These are phyloP conservation scores for Cercospora sp. DNA, from an alignment of 2,329 filamentous ascomycete genomes.

Conservation along the genomic window DNA sequence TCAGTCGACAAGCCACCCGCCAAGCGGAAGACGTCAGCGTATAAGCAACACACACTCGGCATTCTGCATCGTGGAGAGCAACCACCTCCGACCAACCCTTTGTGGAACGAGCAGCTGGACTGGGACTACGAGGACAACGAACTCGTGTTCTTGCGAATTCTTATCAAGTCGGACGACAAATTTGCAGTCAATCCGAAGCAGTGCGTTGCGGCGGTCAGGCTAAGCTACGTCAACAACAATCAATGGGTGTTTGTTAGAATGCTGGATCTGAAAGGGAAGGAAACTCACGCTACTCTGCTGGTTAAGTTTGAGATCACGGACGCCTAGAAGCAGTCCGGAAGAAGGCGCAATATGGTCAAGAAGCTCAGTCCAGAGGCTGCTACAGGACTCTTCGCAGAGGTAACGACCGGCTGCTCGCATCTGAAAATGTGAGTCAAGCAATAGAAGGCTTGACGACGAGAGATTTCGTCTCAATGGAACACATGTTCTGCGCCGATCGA, in stretches of 20 bases:
- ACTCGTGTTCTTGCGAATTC: constrained; percentile 62
- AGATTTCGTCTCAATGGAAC: not conserved
- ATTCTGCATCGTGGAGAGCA: constrained; percentile 62
- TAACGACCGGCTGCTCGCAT: not conserved
- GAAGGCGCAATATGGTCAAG: not conserved
- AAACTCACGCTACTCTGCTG: constrained; percentile 63
- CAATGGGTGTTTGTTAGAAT: constrained; percentile 66
- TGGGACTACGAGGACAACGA: constrained; percentile 70
- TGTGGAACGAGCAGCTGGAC: constrained; percentile 66
- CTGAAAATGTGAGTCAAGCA: not conserved
- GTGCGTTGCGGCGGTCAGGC: constrained; percentile 60
- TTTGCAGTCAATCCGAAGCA: constrained; percentile 64
- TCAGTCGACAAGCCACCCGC: constrained; percentile 50
- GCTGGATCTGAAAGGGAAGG: constrained; percentile 63
- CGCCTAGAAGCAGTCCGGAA: constrained; percentile 8
- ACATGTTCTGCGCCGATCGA: not conserved
- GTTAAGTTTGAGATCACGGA: constrained; percentile 61
- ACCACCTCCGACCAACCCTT: constrained; percentile 59
- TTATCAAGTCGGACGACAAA: constrained; percentile 67
- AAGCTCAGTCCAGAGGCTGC: not conserved
- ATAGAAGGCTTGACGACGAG: not conserved
- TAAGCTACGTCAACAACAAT: constrained; percentile 53
- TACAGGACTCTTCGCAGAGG: constrained; percentile 1
- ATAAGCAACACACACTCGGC: constrained; percentile 60
- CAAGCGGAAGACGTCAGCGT: constrained; percentile 63